A percentile compares a stretch with the other conserved stretches of the same genome.
Evolutionary conservation across 352 stramenopile species (phyloP).

Genomic region (Pythium rishiriense): DNA sequence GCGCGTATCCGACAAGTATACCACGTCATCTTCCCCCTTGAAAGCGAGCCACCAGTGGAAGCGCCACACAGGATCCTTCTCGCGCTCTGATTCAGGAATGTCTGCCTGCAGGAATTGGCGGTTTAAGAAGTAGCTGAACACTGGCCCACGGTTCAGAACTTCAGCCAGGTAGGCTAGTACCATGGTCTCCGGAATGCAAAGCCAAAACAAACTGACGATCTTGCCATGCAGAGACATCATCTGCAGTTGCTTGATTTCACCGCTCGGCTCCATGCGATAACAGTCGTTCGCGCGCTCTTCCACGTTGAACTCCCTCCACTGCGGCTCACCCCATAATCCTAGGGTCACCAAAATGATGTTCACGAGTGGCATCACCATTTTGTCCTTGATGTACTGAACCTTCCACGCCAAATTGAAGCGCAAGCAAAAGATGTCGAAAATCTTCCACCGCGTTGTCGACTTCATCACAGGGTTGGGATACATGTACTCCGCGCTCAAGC

Average conservation of each 20-base stretch:
- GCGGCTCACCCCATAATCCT: constrained; percentile 44
- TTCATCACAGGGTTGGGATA: constrained; percentile 37
- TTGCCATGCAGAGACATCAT: constrained; percentile 73
- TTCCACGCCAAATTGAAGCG: constrained; percentile 67
- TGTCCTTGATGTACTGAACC: constrained; percentile 54
- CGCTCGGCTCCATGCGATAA: constrained; percentile 57
- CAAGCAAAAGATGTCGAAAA: constrained; percentile 48
- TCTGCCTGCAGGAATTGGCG: constrained; percentile 60
- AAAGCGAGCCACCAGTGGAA: constrained; percentile 37
- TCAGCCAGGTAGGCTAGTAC: constrained; percentile 54
- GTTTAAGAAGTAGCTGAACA: constrained; percentile 67
- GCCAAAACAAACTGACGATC: constrained; percentile 61
- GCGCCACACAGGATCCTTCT: constrained; percentile 51
- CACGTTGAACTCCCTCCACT: constrained; percentile 58
- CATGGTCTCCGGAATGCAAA: constrained; percentile 51
- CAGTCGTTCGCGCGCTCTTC: constrained; percentile 58
- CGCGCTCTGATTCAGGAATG: constrained; percentile 53
- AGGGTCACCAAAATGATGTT: constrained; percentile 51
- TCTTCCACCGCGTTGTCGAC: constrained; percentile 30
- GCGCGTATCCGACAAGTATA: constrained; percentile 50
- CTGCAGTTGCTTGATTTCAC: constrained; percentile 62
- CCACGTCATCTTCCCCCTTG: constrained; percentile 45
- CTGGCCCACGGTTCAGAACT: constrained; percentile 50
- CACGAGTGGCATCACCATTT: constrained; percentile 53
- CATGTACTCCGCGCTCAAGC: constrained; percentile 39